These are phyloP conservation scores for Ustilago lituana DNA, from an alignment of 1,284 basidiomycete genomes.

Conservation along the genomic window DNA sequence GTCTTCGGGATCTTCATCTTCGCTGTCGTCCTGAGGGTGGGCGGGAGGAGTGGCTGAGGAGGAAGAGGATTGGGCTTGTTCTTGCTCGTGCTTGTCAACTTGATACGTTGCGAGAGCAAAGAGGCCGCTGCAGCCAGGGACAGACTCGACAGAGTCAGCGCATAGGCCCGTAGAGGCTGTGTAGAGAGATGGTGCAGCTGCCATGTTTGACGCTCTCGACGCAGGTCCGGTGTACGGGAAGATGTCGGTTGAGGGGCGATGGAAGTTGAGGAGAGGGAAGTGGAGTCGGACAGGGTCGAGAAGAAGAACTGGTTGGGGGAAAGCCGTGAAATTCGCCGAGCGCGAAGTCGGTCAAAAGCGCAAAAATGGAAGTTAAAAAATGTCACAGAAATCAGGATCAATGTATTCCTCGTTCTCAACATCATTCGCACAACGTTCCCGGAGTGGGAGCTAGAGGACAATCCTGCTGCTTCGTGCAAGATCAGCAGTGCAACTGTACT, in stretches of 20 bases:
- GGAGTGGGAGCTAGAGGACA: too few species aligned
- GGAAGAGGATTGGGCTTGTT: conserved; percentile 14
- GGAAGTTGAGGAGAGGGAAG: background rate
- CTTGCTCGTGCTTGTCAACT: conserved; percentile 58
- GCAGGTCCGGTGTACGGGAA: too few species aligned
- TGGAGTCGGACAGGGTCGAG: background rate
- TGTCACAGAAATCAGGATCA: conserved; percentile 2
- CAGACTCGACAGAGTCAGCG: conserved; percentile 64
- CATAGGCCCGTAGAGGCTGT: conserved; percentile 55
- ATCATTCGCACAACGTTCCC: too few species aligned
- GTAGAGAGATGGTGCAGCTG: conserved; percentile 33
- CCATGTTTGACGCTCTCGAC: too few species aligned
- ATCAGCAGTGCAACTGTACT: conserved; percentile 46
- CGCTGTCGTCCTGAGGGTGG: background rate
- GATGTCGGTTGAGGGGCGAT: too few species aligned
- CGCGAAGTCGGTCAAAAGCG: too few species aligned
- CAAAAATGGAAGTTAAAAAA: conserved; percentile 5
- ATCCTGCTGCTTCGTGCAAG: conserved; percentile 25
- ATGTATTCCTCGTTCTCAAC: background rate
- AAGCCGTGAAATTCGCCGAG: conserved; percentile 20
- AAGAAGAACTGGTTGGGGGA: conserved; percentile 3
- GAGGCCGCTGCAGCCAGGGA: conserved; percentile 41
- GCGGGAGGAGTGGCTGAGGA: conserved; percentile 17
- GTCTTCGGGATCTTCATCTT: conserved; percentile 15
- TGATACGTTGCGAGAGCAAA: conserved; percentile 66